Conservation (phyloP, 257 asterid genomes). For the Gynochthodes officinalis region DNA sequence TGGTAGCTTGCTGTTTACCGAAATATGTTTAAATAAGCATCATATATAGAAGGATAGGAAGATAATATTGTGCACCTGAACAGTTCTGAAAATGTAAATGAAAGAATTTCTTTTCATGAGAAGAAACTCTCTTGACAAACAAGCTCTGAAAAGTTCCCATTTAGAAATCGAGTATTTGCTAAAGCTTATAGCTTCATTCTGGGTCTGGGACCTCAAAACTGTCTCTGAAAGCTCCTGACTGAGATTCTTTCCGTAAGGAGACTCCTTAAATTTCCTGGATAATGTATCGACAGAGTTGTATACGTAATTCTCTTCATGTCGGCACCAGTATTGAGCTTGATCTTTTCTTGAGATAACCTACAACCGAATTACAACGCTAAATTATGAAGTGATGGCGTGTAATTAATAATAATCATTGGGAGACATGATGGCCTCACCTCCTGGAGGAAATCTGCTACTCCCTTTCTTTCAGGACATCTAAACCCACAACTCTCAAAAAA, state of each 20-base stretch:
- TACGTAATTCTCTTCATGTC: constrained; percentile 23
- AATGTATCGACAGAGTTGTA: constrained; percentile 36
- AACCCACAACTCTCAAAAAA: constrained; percentile 52
- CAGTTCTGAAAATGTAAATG: constrained; percentile 36
- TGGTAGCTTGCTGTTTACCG: background rate
- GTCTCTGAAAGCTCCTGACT: constrained; percentile 32
- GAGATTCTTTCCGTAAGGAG: constrained; percentile 32
- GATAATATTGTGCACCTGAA: constrained; percentile 35
- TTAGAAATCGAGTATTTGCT: constrained; percentile 40
- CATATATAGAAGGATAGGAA: background rate
- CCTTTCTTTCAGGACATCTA: constrained; percentile 59
- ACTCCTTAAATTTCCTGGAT: constrained; percentile 35
- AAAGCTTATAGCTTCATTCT: constrained; percentile 35
- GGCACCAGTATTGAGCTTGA: constrained; percentile 52
- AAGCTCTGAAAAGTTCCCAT: constrained; percentile 41
- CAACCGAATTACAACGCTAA: background rate
- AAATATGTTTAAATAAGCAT: background rate
- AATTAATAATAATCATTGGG: background rate
- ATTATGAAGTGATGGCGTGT: background rate
- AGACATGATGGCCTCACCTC: constrained; percentile 31
- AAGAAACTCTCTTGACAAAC: constrained; percentile 49
- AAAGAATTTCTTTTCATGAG: constrained; percentile 52
- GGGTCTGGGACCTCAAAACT: constrained; percentile 38
- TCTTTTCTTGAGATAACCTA: constrained; percentile 52
- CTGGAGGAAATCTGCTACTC: constrained; percentile 66